Base-by-base conservation (phyloP, 208 protist species). In the Acanthamoeba lenticulata region DNA sequence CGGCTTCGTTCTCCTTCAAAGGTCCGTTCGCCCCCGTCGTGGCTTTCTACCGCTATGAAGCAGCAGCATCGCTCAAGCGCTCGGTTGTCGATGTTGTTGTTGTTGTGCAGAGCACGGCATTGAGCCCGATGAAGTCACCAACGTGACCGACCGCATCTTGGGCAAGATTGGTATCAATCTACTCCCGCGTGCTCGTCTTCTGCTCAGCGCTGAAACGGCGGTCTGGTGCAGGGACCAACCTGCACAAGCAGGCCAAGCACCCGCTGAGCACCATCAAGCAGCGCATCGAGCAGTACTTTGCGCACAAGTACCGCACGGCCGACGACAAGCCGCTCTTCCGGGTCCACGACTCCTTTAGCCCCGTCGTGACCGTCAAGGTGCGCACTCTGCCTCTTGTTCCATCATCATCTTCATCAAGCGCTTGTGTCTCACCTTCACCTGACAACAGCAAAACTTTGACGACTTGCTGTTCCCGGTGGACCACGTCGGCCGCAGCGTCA, bases 401-500 rank as follows among this genome's bases (percentile, higher is more conserved):
- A 9, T 85, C 17, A n/a, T n/a, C n/a, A n/a, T n/a, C n/a, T n/a
- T 93, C 67, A 72, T 92, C 72, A 36, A 72, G 5, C 74, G 32
- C 62, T 32, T n/a, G 32, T 11, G 95, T 6, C 24, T 4, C 17
- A 96, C 95, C 27, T 45, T 96, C 27, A 94, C 97, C 0, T 62
- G 91, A 4, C 38, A 67, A 19, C 52, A 95, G 67, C 72, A 95
- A 38, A 97, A 97, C 72, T 98, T 98, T 96, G 96, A 98, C 69
- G 44, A 90, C 40, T 85, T 98, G 34, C 91, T 97, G 5, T 74
- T 97, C 1, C 96, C 96, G 19, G 52, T 52, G 17, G 95, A 96
- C 60, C 97, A 98, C 69, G 52, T 96, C 6, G 83, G 93, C 13
- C 85, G 97, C 52, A 86, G 47, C 24, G 38, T 47, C 44, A 96